Evolutionary conservation across 345 rosid species (phyloP), one percentile per base, ranked within the genome.

Genomic region (Gossypium turneri): DNA sequence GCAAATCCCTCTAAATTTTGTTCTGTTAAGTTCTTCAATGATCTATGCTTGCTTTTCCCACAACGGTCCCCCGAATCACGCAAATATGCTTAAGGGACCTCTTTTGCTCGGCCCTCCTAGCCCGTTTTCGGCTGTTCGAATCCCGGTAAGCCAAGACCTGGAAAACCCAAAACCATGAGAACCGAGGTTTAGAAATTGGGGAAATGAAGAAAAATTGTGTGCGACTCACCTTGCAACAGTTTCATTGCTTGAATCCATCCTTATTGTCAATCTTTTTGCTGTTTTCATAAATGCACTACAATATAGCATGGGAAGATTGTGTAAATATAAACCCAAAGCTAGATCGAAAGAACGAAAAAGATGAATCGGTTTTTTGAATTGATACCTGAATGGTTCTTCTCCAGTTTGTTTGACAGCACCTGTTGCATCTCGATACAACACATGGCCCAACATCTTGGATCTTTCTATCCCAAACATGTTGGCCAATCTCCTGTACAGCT

Each of bases 311-410:
- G 13, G 1, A 10, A 56, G 10, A 20, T 47, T 25, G 57, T 43
- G 45, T 38, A 45, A 67, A 72, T 12, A 43, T 12, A 57, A 29
- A 43, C 48, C 48, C n/a, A 44, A 45, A 8, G 63, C 6, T 22
- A 58, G 16, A 58, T 24, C 34, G 6, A 25, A 58, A 22, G 2
- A 58, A 10, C 34, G 13, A 58, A 9, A 19, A 67, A 22, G 34
- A 17, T 12, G 25, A 25, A 64, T 24, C 4, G 27, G 51, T 43
- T 9, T 50, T 7, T 8, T 12, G 38, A 24, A 45, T n/a, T 20
- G 5, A 9, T 80, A 94, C 98, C 98, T 90, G 94, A 88, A 94
- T 57, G 95, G 97, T 82, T 92, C 97, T 25, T 86, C 92, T 65
- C 97, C 97, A 12, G 80, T 85, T 51, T 79, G 87, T 77, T 82